Evolutionary conservation across 345 rosid genomes (phyloP).

Genomic region (Nasturtium officinale): DNA sequence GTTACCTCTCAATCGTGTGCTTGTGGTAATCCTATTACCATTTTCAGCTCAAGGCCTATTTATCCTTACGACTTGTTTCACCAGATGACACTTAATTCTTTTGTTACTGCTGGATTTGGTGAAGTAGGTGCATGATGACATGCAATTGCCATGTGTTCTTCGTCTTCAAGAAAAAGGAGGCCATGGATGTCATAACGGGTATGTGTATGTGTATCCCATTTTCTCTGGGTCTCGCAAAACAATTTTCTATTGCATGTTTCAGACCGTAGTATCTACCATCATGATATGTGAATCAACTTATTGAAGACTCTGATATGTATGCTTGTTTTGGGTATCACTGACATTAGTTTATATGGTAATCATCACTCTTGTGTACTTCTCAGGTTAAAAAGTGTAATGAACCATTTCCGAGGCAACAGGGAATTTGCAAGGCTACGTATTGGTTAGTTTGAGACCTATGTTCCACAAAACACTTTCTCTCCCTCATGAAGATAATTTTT

Average conservation of each 20-base stretch:
- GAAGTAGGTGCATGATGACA: constrained; percentile 81
- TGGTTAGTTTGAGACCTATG: constrained; percentile 53
- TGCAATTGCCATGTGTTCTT: constrained; percentile 83
- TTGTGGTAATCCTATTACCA: constrained; percentile 63
- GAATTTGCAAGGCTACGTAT: constrained; percentile 89
- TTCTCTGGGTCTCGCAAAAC: constrained; percentile 8
- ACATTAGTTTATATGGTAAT: neutral
- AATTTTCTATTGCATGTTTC: neutral
- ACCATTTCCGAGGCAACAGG: constrained; percentile 70
- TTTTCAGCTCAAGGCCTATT: constrained; percentile 12
- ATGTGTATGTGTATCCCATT: constrained; percentile 49
- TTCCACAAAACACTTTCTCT: neutral
- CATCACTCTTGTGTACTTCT: constrained; percentile 12
- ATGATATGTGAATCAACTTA: neutral
- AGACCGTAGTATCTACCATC: constrained; percentile 8
- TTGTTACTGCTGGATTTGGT: constrained; percentile 15
- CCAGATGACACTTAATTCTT: constrained; percentile 10
- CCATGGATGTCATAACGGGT: constrained; percentile 89
- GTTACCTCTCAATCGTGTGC: constrained; percentile 81
- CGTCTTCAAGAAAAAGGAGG: constrained; percentile 88
- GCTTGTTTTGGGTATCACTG: constrained; percentile 9
- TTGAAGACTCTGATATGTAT: neutral
- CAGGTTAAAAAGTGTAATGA: constrained; percentile 75
- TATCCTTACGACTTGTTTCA: neutral
- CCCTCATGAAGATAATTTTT: neutral